Evolutionary conservation across 2,329 filamentous ascomycete species (phyloP), one percentile per base, ranked within the genome.

Genomic region (Magnaporthiopsis rhizophila): DNA sequence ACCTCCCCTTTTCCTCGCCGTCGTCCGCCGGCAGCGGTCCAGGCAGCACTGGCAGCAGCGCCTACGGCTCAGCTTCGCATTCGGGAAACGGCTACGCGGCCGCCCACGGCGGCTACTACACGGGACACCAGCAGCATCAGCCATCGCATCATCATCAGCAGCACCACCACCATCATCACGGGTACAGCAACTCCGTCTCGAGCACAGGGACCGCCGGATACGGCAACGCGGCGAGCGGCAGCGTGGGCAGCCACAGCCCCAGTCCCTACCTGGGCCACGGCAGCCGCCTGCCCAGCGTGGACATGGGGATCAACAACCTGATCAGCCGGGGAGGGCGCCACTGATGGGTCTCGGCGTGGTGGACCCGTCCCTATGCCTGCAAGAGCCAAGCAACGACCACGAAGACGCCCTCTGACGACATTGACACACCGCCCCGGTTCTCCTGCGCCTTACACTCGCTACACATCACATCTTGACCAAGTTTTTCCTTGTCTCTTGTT

Each of bases 261-360:
- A 82, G 81, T 65, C 79, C 81, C 3, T 84, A 83, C 65, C 71
- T 83, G 74, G 74, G 72, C 61, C 75, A 78, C 67, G 74, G 76
- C 11, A 78, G 80, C 68, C 74, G 84, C 58, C 75, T 85, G 64
- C 77, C 84, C 7, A 83, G 82, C 67, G 80, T 82, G 18, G 84
- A 86, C 69, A 86, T 87, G 83, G 83, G 82, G 30, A 86, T 88
- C 69, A 81, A 81, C 62, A 77, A 82, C 62, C 81, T 87, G 65
- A 84, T 87, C 68, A 84, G 86, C 72, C 78, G 82, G 30, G 77
- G 74, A 50, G 70, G 71, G 38, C 65, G 64, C 38, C 66, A 68
- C 53, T 53, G 45, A 53, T 53, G 15, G 45, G 45, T 21, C 45
- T 53, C 45, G 21, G 24, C 45, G 6, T 53, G 21, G 21, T 53